These are phyloP conservation scores for Phytopythium kandeliae DNA, from an alignment of 352 stramenopile species.

Conservation along the genomic window DNA sequence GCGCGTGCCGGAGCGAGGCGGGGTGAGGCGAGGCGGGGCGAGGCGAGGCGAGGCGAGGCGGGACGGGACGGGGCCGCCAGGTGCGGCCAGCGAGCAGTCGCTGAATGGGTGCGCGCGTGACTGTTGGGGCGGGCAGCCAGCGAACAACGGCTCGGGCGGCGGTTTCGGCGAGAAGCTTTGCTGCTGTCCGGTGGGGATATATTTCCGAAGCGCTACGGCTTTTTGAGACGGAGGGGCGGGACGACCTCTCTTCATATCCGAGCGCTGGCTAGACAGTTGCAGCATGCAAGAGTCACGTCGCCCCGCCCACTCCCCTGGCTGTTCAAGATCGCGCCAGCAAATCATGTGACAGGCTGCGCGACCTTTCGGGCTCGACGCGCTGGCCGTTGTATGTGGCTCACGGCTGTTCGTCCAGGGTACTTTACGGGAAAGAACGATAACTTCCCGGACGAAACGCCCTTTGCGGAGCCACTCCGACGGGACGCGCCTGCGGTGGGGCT, in stretches of 20 bases:
- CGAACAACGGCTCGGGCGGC: background rate
- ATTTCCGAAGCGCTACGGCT: background rate
- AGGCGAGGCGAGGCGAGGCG: no score
- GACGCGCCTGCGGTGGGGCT: no score
- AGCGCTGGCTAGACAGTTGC: no score
- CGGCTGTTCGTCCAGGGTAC: background rate
- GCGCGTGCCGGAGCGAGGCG: no score
- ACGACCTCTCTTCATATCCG: background rate
- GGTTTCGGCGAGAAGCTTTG: no score
- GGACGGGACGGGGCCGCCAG: no score
- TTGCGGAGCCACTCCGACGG: background rate
- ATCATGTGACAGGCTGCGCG: slow-evolving; percentile 1
- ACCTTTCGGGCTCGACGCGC: background rate
- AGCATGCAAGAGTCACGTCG: no score
- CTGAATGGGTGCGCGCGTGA: slow-evolving; percentile 1
- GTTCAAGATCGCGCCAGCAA: background rate
- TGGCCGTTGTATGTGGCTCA: background rate
- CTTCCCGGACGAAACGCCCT: slow-evolving; percentile 4
- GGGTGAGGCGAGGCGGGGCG: no score
- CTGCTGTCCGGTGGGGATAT: background rate
- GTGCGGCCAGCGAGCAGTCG: no score
- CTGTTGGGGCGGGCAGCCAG: background rate
- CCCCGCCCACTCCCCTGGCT: background rate
- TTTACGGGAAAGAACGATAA: slow-evolving; percentile 1
- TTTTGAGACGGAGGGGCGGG: background rate